Evolutionary conservation across 1,284 basidiomycete species (phyloP).

Genomic region (Leccinum glutinopallens): DNA sequence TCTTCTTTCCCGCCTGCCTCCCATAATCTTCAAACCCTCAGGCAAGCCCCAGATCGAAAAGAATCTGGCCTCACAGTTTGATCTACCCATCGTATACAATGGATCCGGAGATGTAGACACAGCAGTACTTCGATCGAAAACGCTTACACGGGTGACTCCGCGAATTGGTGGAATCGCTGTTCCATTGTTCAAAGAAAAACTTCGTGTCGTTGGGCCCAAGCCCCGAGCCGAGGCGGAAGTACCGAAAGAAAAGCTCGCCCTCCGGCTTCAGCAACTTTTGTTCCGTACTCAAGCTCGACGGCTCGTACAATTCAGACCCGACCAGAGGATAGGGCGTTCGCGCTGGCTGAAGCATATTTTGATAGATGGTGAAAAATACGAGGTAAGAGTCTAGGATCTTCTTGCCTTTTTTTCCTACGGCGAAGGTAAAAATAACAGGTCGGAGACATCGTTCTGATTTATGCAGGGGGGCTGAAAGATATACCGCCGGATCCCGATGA

Average conservation of each 20-base stretch:
- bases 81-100: constrained; percentile 22
- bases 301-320: constrained; percentile 22
- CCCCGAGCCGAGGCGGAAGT: constrained; percentile 30
- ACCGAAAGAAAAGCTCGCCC: constrained; percentile 16
- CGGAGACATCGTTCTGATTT: constrained; percentile 57
- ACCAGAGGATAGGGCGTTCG: constrained; percentile 33
- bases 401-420: constrained; percentile 27
- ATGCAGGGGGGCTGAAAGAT: constrained; percentile 36
- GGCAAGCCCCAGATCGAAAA: constrained; percentile 3
- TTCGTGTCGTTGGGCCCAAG: constrained; percentile 52
- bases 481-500: constrained; percentile 35
- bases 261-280: constrained; percentile 28
- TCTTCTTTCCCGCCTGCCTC: constrained; percentile 23
- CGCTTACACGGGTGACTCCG: constrained; percentile 60
- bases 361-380: constrained; percentile 33
- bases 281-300: constrained; percentile 22
- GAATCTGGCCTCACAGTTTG: not conserved
- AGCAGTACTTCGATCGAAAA: constrained; percentile 46
- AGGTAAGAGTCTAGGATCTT: constrained; percentile 19
- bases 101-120: constrained; percentile 49
- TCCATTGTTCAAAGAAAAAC: constrained; percentile 51
- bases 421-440: constrained; percentile 40
- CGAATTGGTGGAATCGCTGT: constrained; percentile 51
- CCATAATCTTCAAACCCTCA: constrained; percentile 19
- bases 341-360: constrained; percentile 34